Conservation (phyloP, 139 green algal genomes). For the Chlorella sorokiniana region DNA sequence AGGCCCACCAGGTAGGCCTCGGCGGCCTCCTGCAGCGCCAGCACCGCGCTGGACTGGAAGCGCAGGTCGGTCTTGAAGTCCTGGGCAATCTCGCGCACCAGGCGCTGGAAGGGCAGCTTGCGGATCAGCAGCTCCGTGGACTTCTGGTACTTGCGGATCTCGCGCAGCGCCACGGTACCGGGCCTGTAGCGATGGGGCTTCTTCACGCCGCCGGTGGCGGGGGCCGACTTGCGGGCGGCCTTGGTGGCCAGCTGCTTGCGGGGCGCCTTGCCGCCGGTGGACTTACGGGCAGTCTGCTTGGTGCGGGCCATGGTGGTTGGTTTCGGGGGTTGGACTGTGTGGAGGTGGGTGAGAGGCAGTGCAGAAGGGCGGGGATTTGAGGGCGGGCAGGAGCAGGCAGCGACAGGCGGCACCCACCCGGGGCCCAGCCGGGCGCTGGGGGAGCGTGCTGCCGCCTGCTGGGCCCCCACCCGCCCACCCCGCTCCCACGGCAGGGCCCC, state of each 20-base stretch:
- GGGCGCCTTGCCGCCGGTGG: constrained; percentile 87
- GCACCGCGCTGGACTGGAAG: constrained; percentile 84
- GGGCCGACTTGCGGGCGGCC: constrained; percentile 52
- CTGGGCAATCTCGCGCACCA: constrained; percentile 97
- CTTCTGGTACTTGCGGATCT: constrained; percentile 97
- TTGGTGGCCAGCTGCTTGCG: constrained; percentile 97
- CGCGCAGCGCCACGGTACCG: constrained; percentile 66
- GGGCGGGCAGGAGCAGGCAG: no score
- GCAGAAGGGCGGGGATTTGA: no score
- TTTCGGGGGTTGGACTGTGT: background rate
- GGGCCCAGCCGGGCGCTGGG: background rate
- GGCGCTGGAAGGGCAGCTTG: constrained; percentile 96
- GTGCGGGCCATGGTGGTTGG: constrained; percentile 78
- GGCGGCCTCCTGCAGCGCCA: constrained; percentile 93
- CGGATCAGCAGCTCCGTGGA: constrained; percentile 89
- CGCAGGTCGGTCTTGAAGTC: constrained; percentile 99
- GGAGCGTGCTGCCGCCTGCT: no score
- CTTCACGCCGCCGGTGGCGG: constrained; percentile 73
- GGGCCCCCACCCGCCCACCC: no score
- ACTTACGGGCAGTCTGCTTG: constrained; percentile 90
- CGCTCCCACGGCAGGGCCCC: background rate
- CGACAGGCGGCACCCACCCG: background rate
- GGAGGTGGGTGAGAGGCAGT: background rate
- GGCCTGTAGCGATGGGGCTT: constrained; percentile 65
- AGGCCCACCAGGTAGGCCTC: constrained; percentile 97